These are phyloP conservation scores for Nakazawaea anatomiae DNA, from an alignment of 805 yeast species.

Conservation along the genomic window DNA sequence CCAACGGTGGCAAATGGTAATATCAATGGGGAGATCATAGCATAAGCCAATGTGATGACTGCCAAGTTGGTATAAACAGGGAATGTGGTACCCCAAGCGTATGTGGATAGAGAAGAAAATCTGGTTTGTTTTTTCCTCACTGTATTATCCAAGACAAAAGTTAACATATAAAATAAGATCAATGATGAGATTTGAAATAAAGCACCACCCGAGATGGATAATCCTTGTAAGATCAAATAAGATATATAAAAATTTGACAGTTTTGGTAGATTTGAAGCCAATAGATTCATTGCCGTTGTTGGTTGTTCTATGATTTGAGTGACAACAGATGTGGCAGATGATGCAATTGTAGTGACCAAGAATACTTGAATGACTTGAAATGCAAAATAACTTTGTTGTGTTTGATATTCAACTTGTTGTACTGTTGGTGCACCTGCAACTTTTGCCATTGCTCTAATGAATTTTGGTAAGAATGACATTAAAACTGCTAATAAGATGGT, in stretches of 20 bases:
- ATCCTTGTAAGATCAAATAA: slow-evolving; percentile 63
- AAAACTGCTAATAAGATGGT: slow-evolving; percentile 58
- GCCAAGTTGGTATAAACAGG: slow-evolving; percentile 73
- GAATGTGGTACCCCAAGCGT: slow-evolving; percentile 71
- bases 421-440: slow-evolving; percentile 50
- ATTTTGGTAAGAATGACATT: slow-evolving; percentile 61
- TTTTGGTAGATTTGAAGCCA: slow-evolving; percentile 66
- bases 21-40: slow-evolving; percentile 78
- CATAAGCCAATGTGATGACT: slow-evolving; percentile 60
- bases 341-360: slow-evolving; percentile 62
- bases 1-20: slow-evolving; percentile 67
- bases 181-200: slow-evolving; percentile 57
- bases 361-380: slow-evolving; percentile 70
- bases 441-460: slow-evolving; percentile 58
- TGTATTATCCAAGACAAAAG: slow-evolving; percentile 52
- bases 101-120: slow-evolving; percentile 45
- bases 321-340: slow-evolving; percentile 65
- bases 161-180: slow-evolving; percentile 52
- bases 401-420: slow-evolving; percentile 55
- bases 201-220: slow-evolving; percentile 58
- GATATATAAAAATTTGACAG: slow-evolving; percentile 70
- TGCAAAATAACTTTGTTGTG: slow-evolving; percentile 64
- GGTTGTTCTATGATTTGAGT: slow-evolving; percentile 58
- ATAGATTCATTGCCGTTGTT: slow-evolving; percentile 45
- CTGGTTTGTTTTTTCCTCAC: slow-evolving; percentile 63